Evolutionary conservation across 208 protist genomes (phyloP).

Genomic region (Wallacemonas sp.): DNA sequence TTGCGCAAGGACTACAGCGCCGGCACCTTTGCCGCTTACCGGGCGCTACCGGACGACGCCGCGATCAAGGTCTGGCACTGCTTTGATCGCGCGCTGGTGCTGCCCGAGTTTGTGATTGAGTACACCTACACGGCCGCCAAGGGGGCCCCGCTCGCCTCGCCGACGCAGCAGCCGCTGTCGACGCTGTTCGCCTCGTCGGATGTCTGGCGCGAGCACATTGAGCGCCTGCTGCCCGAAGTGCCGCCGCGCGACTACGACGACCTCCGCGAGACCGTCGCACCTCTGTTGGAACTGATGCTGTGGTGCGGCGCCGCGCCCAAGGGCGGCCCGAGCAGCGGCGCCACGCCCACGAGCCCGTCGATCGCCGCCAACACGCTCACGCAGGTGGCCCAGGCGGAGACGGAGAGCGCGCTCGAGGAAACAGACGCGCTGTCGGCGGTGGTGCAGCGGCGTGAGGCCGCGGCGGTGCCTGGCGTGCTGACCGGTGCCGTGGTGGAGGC

Average conservation of each 20-base stretch:
- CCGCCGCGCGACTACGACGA: constrained; percentile 20
- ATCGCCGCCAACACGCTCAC: constrained; percentile 32
- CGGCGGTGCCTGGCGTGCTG: constrained; percentile 19
- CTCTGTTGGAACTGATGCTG: constrained; percentile 28
- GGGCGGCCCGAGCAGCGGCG: not conserved
- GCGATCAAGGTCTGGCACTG: constrained; percentile 73
- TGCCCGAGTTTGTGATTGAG: constrained; percentile 90
- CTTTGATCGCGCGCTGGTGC: constrained; percentile 76
- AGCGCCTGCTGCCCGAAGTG: constrained; percentile 10
- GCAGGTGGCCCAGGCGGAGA: constrained; percentile 45
- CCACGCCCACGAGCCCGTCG: not conserved
- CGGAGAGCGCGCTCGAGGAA: constrained; percentile 31
- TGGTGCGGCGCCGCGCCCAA: constrained; percentile 17
- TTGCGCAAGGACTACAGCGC: constrained; percentile 50
- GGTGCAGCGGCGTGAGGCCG: not conserved
- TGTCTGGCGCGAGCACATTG: constrained; percentile 8
- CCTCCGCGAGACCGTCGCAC: constrained; percentile 15
- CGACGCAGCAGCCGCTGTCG: constrained; percentile 12
- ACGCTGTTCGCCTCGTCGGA: constrained; percentile 27
- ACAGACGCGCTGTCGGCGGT: not conserved
- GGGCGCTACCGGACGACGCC: constrained; percentile 34
- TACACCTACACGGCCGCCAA: constrained; percentile 63
- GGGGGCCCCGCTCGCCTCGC: not conserved
- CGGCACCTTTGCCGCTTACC: constrained; percentile 76
- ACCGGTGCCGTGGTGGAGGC: constrained; percentile 29